Base-by-base conservation (phyloP, 352 stramenopile species). In the Globisporangium acanthophoron region DNA sequence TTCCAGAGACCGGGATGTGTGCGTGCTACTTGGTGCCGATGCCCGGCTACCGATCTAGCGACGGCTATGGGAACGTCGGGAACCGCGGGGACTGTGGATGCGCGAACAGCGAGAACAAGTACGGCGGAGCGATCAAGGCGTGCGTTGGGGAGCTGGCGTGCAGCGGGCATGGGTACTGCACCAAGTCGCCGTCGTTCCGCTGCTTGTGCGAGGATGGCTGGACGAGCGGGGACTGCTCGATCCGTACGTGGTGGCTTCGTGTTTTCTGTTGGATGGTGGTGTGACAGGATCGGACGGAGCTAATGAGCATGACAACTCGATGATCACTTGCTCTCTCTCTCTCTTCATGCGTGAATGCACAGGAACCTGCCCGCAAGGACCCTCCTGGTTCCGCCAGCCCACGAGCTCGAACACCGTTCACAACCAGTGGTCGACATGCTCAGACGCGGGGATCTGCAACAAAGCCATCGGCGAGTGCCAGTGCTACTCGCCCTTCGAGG, bases 61-160 rank as follows among this genome's bases (percentile, higher is more conserved):
- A 92, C 52, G 87, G 86, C 15, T 96, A 95, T 58, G 92, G 92
- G 21, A 95, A 87, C 43, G 69, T 68, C 11, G 92, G 93, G 3
- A 74, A 70, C 37, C 77, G 88, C n/a, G 94, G 88, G 13, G 94
- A 98, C 69, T 98, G 95, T 52, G 95, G 94, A 7, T 88, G 88
- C 56, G 83, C 81, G 15, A 87, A 92, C 54, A 79, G 86, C 51
- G 78, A 87, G 29, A 96, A 88, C 45, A 69, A 86, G 40, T 92
- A 90, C 53, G 78, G 78, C 9, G 80, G 82, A 1, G 16, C 64
- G 1, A 88, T 90, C 56, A 76, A 65, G 39, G 52, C 76, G 1
- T 92, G 83, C 48, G 61, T 80, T 0, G 83, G 83, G 0, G 80
- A 90, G 54, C 59, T 91, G 6, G 62, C 77, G n/a, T 93, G 83